These are phyloP conservation scores for Fusarium bulbicola DNA, from an alignment of 2,329 filamentous ascomycete species.

Conservation along the genomic window DNA sequence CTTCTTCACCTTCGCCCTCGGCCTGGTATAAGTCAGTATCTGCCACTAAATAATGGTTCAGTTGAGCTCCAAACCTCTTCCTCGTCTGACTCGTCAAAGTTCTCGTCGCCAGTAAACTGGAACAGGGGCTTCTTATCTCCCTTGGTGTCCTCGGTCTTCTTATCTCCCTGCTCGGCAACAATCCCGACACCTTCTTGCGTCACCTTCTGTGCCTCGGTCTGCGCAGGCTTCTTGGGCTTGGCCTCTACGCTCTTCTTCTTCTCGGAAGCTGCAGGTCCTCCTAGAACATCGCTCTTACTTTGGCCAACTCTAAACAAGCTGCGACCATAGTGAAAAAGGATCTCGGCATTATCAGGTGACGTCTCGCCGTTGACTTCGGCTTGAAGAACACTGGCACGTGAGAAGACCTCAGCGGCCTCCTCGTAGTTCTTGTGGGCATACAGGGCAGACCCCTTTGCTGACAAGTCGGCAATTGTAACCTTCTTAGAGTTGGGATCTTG, in stretches of 20 bases:
- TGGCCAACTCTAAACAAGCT: slow-evolving; percentile 94
- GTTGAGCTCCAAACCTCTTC: slow-evolving; percentile 59
- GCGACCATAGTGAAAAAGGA: slow-evolving; percentile 93
- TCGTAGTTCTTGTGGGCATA: slow-evolving; percentile 91
- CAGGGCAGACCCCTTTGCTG: slow-evolving; percentile 81
- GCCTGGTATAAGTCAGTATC: slow-evolving; percentile 37
- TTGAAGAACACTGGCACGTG: slow-evolving; percentile 88
- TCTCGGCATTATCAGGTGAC: slow-evolving; percentile 87
- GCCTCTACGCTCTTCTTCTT: slow-evolving; percentile 47
- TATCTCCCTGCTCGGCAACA: slow-evolving; percentile 53
- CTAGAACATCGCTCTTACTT: slow-evolving; percentile 92
- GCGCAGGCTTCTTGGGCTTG: slow-evolving; percentile 52
- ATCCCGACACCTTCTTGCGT: slow-evolving; percentile 58
- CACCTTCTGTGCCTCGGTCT: slow-evolving; percentile 53
- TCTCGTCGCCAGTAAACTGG: slow-evolving; percentile 93
- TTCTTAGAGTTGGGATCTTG: slow-evolving; percentile 61
- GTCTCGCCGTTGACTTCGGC: slow-evolving; percentile 93
- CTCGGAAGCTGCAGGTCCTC: slow-evolving; percentile 76
- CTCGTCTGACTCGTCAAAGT: slow-evolving; percentile 85
- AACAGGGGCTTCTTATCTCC: slow-evolving; percentile 79
- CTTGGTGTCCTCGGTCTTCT: slow-evolving; percentile 52
- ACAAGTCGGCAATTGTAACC: slow-evolving; percentile 79
- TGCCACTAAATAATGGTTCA: not conserved
- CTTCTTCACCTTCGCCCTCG: slow-evolving; percentile 54
- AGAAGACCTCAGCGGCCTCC: slow-evolving; percentile 86